These are phyloP conservation scores for Lobosporangium transversale DNA, from an alignment of 192 early-diverging fungal genomes.

Conservation along the genomic window DNA sequence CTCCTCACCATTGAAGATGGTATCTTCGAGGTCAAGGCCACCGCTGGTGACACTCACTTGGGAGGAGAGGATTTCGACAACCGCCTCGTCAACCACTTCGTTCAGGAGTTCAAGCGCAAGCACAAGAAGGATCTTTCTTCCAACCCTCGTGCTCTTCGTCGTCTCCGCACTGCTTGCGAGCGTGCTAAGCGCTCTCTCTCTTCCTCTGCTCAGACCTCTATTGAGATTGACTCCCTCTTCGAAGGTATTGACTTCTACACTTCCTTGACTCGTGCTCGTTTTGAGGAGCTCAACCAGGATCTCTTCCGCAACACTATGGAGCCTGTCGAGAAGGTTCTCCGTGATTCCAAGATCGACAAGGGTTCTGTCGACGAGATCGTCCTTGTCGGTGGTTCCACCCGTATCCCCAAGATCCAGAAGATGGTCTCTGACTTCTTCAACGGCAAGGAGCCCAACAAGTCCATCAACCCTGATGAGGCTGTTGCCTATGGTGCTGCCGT, in stretches of 20 bases:
- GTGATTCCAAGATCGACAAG: slow-evolving; percentile 97
- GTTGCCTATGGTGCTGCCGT: slow-evolving; percentile 99
- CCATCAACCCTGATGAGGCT: slow-evolving; percentile 99
- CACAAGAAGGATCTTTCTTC: slow-evolving; percentile 92
- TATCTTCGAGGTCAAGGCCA: slow-evolving; percentile 99
- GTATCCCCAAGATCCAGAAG: slow-evolving; percentile 99
- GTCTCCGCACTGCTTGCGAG: slow-evolving; percentile 97
- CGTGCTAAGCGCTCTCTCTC: slow-evolving; percentile 98
- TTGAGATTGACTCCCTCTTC: slow-evolving; percentile 97
- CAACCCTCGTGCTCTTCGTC: slow-evolving; percentile 94
- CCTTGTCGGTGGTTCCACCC: slow-evolving; percentile 97
- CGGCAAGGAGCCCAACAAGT: slow-evolving; percentile 99
- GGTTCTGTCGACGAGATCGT: slow-evolving; percentile 91
- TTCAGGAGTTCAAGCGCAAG: slow-evolving; percentile 98
- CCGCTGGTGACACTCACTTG: slow-evolving; percentile 98
- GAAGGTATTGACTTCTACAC: slow-evolving; percentile 99
- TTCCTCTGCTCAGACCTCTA: slow-evolving; percentile 91
- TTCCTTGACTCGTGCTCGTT: slow-evolving; percentile 97
- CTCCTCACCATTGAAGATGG: slow-evolving; percentile 97
- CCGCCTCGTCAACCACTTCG: slow-evolving; percentile 95
- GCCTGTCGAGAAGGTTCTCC: slow-evolving; percentile 96
- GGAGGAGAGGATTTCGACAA: slow-evolving; percentile 99
- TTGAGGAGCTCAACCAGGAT: slow-evolving; percentile 98
- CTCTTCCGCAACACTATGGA: slow-evolving; percentile 95
- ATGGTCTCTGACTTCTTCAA: slow-evolving; percentile 98